Conservation (phyloP, 305 asterid species). For the Fraxinus albicans region DNA sequence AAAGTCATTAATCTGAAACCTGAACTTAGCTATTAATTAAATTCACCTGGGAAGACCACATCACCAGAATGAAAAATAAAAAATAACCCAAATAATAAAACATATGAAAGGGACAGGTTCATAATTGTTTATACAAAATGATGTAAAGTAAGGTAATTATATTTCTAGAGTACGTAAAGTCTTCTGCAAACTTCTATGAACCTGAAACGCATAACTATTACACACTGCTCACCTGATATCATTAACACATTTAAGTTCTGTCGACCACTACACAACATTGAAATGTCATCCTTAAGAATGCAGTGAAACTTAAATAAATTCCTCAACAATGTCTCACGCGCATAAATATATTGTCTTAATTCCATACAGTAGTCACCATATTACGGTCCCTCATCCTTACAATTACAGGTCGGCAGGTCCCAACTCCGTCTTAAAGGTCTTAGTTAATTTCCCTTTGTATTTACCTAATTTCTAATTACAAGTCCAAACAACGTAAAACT, state of each 20-base stretch:
- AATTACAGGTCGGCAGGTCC: background rate
- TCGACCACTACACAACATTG: background rate
- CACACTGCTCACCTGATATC: slow-evolving; percentile 4
- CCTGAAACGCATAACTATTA: slow-evolving; percentile 8
- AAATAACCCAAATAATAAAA: slow-evolving; percentile 16
- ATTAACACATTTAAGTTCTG: background rate
- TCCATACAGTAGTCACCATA: background rate
- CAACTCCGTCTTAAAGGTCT: background rate
- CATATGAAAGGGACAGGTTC: slow-evolving; percentile 8
- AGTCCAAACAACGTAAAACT: background rate
- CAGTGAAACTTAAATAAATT: background rate
- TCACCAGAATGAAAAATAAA: slow-evolving; percentile 2
- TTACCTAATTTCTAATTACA: background rate
- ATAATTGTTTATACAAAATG: background rate
- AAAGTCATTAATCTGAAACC: background rate
- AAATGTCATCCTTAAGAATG: background rate
- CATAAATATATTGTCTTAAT: background rate
- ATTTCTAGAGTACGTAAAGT: slow-evolving; percentile 17
- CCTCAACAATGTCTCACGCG: background rate
- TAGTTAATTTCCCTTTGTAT: background rate
- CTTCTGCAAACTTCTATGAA: slow-evolving; percentile 15
- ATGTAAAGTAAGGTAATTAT: slow-evolving; percentile 13
- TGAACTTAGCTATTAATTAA: slow-evolving; percentile 10
- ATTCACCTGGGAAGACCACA: slow-evolving; percentile 9
- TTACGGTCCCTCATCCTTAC: background rate